Base-by-base conservation (phyloP, 495 filamentous ascomycete genomes). In the Lophiostoma macrostomum region DNA sequence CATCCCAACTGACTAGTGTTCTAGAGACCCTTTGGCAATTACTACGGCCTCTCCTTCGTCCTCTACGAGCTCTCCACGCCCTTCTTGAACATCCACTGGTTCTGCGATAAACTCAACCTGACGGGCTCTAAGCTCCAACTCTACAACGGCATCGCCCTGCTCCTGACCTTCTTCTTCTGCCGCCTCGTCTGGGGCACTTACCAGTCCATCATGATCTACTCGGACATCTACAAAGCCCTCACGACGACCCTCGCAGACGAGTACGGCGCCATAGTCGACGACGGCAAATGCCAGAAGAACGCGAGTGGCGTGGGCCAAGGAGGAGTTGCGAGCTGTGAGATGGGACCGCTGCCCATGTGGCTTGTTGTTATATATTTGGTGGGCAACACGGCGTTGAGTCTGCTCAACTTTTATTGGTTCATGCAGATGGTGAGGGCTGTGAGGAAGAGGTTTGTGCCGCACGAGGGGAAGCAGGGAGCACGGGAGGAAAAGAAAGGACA, bases 331-430 rank as follows among this genome's bases (percentile, higher is more conserved):
- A 20, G 28, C 13, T 60, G 42, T 41, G 31, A 41, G 19, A 8
- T 53, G 10, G 56, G 42, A 7, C 41, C 69, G 23, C 71, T 95
- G 8, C 91, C 91, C 0, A 64, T 80, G 1, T 96, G 91, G 91
- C 73, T 96, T 25, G 86, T 86, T 2, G 60, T 73, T 11, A 76
- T 82, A 16, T 96, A 96, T 62, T 70, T 95, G 2, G 73, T 70
- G 2, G 83, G 81, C 28, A 96, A 98, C 64, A 42, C 90, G 23
- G 75, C 86, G 2, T 74, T 98, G 13, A 96, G 95, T 71, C 72
- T 78, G 47, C 73, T 98, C 40, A 98, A 98, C 70, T 89, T 89
- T 65, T 91, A 83, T 72, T 98, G 93, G 93, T 96, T 95, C 69
- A 81, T 81, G 50, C 91, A 91, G 77, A 98, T 98, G 93, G 85